phyloP scores from a whole-genome alignment of 1,139 yeast species.

The Wickerhamiella infanticola region DNA sequence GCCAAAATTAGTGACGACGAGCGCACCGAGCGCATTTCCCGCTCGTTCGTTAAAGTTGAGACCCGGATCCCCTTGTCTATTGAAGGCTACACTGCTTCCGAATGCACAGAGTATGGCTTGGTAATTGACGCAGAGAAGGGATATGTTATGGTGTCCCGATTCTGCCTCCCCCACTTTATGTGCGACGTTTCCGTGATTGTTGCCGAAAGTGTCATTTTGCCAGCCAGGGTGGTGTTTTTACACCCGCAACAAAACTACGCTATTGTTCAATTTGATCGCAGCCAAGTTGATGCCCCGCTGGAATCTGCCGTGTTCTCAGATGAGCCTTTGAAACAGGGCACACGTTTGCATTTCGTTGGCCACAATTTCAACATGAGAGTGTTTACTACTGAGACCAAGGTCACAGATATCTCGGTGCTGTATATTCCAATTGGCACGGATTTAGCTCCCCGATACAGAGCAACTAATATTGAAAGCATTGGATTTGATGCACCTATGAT shows the following conservation, averaged over 20 bases:
- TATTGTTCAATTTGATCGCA: constrained; percentile 68
- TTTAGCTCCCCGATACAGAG: constrained; percentile 64
- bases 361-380: constrained; percentile 56
- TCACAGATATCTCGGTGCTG: constrained; percentile 60
- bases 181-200: constrained; percentile 64
- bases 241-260: constrained; percentile 87
- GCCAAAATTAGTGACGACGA: constrained; percentile 59
- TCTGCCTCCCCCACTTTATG: constrained; percentile 72
- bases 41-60: constrained; percentile 54
- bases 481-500: constrained; percentile 59
- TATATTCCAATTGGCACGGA: constrained; percentile 55
- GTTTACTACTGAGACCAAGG: constrained; percentile 59
- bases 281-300: constrained; percentile 45
- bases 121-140: constrained; percentile 71
- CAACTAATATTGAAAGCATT: constrained; percentile 66
- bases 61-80: constrained; percentile 50
- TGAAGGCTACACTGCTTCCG: constrained; percentile 55
- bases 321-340: constrained; percentile 56
- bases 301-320: constrained; percentile 48
- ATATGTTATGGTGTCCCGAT: constrained; percentile 62
- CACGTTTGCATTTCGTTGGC: constrained; percentile 61
- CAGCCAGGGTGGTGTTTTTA: constrained; percentile 65
- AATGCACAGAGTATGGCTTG: constrained; percentile 57
- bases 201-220: constrained; percentile 73
- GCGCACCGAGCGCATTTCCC: constrained; percentile 26